A percentile compares a stretch with the other conserved stretches of the same genome.
phyloP scores from a whole-genome alignment of 2,329 filamentous ascomycete genomes.

The Pseudopithomyces chartarum region DNA sequence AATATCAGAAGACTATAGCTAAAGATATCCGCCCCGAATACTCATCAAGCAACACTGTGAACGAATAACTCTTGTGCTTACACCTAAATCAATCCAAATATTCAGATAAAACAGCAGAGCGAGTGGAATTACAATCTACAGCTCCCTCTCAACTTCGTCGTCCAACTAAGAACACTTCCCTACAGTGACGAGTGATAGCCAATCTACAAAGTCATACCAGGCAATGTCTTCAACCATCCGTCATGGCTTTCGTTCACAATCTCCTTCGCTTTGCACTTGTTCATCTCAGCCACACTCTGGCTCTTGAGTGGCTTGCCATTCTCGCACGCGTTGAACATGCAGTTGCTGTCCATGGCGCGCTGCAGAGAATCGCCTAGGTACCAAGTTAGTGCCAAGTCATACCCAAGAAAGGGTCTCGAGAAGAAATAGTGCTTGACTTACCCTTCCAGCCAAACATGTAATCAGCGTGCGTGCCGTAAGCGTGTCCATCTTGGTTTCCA shows the following conservation, averaged over 20 bases:
- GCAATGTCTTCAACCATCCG: constrained; percentile 23
- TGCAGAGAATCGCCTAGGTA: constrained; percentile 12
- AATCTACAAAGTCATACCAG: neutral
- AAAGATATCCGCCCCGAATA: no score
- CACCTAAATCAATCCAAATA: no score
- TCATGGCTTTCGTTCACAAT: constrained; percentile 54
- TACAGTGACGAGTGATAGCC: neutral
- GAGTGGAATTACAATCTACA: no score
- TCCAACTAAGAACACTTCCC: no score
- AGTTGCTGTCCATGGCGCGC: constrained; percentile 14
- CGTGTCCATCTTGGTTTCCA: constrained; percentile 11
- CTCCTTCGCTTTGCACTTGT: constrained; percentile 42
- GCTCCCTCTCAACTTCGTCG: no score
- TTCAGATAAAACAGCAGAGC: no score
- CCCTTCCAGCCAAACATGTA: constrained; percentile 46
- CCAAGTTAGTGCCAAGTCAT: no score
- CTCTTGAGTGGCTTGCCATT: constrained; percentile 17
- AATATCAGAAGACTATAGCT: no score
- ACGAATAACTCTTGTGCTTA: no score
- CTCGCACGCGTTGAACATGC: constrained; percentile 17
- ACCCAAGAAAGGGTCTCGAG: no score
- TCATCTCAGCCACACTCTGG: constrained; percentile 15
- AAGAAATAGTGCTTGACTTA: no score
- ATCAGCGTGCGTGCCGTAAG: constrained; percentile 21
- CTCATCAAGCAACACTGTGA: no score